Evolutionary conservation across 1,284 basidiomycete species (phyloP).

Genomic region (Cystobasidium slooffiae): DNA sequence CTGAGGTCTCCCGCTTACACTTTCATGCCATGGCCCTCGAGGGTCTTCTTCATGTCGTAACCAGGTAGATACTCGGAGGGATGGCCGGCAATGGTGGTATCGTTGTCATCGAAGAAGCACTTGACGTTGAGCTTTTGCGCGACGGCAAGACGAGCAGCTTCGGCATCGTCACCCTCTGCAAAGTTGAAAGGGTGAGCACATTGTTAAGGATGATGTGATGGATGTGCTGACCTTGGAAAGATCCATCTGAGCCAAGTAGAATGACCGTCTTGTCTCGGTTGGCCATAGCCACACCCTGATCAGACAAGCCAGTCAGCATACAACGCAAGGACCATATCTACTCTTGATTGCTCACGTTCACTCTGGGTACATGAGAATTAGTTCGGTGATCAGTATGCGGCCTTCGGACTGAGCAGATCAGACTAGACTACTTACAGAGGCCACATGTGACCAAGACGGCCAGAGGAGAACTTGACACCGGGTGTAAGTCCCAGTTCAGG

Average conservation of each 20-base stretch:
- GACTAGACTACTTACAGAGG: constrained; percentile 50
- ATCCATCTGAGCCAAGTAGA: constrained; percentile 81
- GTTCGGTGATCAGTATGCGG: too few species aligned
- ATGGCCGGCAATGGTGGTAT: constrained; percentile 71
- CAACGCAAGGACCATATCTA: too few species aligned
- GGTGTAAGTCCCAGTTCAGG: constrained; percentile 82
- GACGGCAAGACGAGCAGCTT: constrained; percentile 80
- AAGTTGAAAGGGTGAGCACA: not conserved
- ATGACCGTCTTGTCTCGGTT: constrained; percentile 75
- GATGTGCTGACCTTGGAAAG: constrained; percentile 65
- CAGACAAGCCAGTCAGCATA: constrained; percentile 56
- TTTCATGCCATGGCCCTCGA: constrained; percentile 77
- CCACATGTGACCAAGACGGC: constrained; percentile 82
- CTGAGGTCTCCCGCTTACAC: constrained; percentile 56
- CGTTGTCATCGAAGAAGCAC: constrained; percentile 81
- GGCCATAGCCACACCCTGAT: constrained; percentile 73
- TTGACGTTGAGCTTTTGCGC: constrained; percentile 79
- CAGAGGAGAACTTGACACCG: constrained; percentile 59
- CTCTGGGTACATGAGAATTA: too few species aligned
- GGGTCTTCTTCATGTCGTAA: constrained; percentile 70
- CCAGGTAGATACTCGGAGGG: constrained; percentile 80
- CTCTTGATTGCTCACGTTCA: too few species aligned
- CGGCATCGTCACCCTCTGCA: constrained; percentile 78
- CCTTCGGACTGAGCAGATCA: too few species aligned
- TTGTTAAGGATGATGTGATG: not conserved